A percentile compares a stretch with the other conserved stretches of the same genome.
Evolutionary conservation across 1,284 basidiomycete genomes (phyloP).

Genomic region (Austropuccinia psidii): DNA sequence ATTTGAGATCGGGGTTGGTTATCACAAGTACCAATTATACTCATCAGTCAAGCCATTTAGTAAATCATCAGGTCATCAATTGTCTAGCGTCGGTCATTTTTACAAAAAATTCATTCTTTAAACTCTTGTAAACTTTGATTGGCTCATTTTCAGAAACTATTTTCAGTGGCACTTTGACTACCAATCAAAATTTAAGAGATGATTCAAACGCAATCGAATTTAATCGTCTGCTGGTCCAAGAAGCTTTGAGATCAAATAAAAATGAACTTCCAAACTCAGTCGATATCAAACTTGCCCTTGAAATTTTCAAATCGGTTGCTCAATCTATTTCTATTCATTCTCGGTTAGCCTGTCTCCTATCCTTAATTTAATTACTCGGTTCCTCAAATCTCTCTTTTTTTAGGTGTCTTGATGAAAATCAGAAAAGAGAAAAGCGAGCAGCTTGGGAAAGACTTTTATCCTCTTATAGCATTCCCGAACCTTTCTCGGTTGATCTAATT

Average conservation of each 20-base stretch:
- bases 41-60: too few species aligned
- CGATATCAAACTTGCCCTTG: too few species aligned
- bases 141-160: neutral
- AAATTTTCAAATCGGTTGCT: too few species aligned
- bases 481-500: slow-evolving; percentile 7
- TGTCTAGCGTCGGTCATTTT: neutral
- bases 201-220: neutral
- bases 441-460: too few species aligned
- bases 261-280: too few species aligned
- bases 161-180: neutral
- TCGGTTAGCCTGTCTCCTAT: too few species aligned
- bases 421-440: too few species aligned
- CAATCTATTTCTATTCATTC: too few species aligned
- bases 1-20: neutral
- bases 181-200: neutral
- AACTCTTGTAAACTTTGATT: neutral
- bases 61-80: neutral
- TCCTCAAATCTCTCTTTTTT: too few species aligned
- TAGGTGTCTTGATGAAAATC: too few species aligned
- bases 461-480: neutral
- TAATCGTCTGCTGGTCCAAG: neutral
- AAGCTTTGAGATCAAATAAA: too few species aligned
- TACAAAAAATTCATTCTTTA: neutral
- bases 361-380: too few species aligned
- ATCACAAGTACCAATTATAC: neutral